Conservation (phyloP, 2,329 filamentous ascomycete species). For the Setomelanomma holmii region DNA sequence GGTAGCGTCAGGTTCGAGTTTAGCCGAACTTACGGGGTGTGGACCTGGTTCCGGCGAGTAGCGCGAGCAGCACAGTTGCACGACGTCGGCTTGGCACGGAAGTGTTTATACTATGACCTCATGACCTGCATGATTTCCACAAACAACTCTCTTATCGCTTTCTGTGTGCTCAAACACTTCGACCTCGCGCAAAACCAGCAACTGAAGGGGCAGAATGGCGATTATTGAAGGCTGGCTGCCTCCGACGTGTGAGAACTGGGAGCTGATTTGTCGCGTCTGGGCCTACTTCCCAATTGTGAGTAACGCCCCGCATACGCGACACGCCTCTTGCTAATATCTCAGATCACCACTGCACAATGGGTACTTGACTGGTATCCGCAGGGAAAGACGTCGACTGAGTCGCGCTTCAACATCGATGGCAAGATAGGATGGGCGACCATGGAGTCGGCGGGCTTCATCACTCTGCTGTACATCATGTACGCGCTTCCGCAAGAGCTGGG, state of each 20-base stretch:
- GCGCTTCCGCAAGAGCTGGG: slow-evolving; percentile 67
- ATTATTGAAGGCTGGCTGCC: slow-evolving; percentile 55
- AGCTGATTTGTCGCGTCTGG: slow-evolving; percentile 53
- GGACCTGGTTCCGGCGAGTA: background rate
- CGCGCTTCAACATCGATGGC: slow-evolving; percentile 84
- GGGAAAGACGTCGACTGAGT: slow-evolving; percentile 85
- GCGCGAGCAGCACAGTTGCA: background rate
- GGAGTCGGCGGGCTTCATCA: slow-evolving; percentile 81
- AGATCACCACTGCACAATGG: slow-evolving; percentile 72
- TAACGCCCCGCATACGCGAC: background rate
- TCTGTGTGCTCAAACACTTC: background rate
- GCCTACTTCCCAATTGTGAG: slow-evolving; percentile 60
- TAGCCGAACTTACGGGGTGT: background rate
- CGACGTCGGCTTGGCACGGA: slow-evolving; percentile 21
- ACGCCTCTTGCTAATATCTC: background rate
- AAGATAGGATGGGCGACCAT: slow-evolving; percentile 87
- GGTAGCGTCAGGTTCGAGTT: background rate
- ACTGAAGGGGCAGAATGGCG: slow-evolving; percentile 38
- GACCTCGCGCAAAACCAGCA: background rate
- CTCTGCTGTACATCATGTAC: slow-evolving; percentile 79
- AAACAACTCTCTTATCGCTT: background rate
- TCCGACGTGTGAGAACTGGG: slow-evolving; percentile 60
- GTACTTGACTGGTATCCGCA: slow-evolving; percentile 78
- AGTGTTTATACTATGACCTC: slow-evolving; percentile 23
- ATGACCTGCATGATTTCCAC: slow-evolving; percentile 2